Evolutionary conservation across 2,329 filamentous ascomycete species (phyloP).

Genomic region (Paecilomyces dactylethromorphus): DNA sequence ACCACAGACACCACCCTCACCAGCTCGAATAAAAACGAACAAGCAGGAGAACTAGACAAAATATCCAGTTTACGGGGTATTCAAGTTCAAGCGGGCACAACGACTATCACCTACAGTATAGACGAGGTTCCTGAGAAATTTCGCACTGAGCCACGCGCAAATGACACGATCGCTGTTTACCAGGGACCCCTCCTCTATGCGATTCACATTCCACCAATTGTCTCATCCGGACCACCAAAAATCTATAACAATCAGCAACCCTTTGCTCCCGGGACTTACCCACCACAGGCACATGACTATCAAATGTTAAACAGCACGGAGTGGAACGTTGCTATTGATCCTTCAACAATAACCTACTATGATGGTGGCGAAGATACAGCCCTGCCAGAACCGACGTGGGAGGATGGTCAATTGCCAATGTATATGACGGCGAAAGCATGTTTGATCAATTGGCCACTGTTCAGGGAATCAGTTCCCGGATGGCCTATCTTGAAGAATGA

Average conservation of each 20-base stretch:
- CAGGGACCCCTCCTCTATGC: conserved; percentile 41
- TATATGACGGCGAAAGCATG: conserved; percentile 32
- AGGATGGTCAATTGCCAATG: conserved; percentile 26
- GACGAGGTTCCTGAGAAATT: conserved; percentile 15
- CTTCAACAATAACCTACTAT: conserved; percentile 27
- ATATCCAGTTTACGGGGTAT: conserved; percentile 33
- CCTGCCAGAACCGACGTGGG: conserved; percentile 20
- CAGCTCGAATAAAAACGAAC: neutral
- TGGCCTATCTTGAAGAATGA: conserved; percentile 23
- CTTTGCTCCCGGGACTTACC: conserved; percentile 18
- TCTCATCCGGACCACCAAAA: conserved; percentile 10
- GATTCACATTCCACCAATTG: conserved; percentile 27
- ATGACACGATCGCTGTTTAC: conserved; percentile 38
- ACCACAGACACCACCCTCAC: conserved; percentile 15
- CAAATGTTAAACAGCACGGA: conserved; percentile 24
- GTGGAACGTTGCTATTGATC: conserved; percentile 26
- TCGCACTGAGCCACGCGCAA: conserved; percentile 31
- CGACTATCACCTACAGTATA: conserved; percentile 28
- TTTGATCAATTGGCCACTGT: conserved; percentile 32
- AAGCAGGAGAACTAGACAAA: conserved; percentile 22
- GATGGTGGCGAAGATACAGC: conserved; percentile 5
- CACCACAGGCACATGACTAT: conserved; percentile 26
- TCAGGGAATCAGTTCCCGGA: conserved; percentile 26
- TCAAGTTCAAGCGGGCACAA: conserved; percentile 24
- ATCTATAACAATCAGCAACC: conserved; percentile 7